Evolutionary conservation across 352 stramenopile genomes (phyloP), one percentile per base, ranked within the genome.

Genomic region (Pythium biforme): DNA sequence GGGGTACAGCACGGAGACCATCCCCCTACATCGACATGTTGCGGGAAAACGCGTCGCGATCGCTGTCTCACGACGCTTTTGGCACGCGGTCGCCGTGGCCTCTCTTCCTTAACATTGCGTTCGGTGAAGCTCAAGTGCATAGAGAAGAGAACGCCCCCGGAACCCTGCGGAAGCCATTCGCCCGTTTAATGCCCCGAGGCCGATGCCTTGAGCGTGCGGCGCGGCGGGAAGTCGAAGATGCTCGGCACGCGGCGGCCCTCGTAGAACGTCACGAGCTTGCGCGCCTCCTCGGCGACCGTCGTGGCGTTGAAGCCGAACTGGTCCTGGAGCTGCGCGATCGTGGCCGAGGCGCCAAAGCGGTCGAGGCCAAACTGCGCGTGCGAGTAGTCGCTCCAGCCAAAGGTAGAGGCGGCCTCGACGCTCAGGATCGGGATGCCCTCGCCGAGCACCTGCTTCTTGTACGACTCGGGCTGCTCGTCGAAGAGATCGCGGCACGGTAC

Each of bases 401-500:
- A 89, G 25, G 89, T 93, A 23, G 88, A 72, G 15, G 89, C 89
- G 40, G 97, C 97, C 73, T 99, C 97, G 19, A 99, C 93, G 62
- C 89, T 96, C 61, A 99, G 76, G 4, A 97, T 85, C 8, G 97
- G 97, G 59, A 98, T 86, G 70, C 94, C 87, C 69, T 98, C 95
- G 22, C 91, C 89, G 8, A 99, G 79, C n/a, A 99, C 79, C 51
- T 79, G 70, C 62, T 91, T 89, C 86, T 99, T 97, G 83, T 99
- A 99, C 64, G 95, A 86, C 53, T 92, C 69, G 45, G 86, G 78
- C 85, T 99, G 96, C 72, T 97, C 72, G 61, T 99, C 95, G 73
- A 99, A 99, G 23, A 99, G 56, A 77, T 99, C 96, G 72, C 92
- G 92, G 79, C 95, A 99, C 46, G 96, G 97, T 87, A 99, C 97